Conservation (phyloP, 2,329 filamentous ascomycete genomes). For the Parafenestella ontariensis region DNA sequence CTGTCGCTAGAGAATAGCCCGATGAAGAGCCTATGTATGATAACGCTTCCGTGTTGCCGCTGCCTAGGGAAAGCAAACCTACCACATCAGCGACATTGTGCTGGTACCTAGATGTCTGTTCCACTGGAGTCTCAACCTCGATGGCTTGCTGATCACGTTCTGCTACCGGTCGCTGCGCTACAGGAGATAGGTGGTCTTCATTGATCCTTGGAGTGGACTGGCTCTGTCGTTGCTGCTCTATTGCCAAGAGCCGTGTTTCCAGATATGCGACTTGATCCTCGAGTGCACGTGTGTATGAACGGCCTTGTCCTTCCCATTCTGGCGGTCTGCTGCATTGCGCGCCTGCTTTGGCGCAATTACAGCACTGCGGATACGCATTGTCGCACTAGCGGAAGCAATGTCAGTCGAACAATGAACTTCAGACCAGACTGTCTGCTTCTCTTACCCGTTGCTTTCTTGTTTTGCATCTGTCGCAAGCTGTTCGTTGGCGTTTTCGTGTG, state of each 20-base stretch:
- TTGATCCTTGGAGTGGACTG: neutral
- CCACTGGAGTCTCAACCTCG: neutral
- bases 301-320: constrained; percentile 5
- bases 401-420: neutral
- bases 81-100: constrained; percentile 37
- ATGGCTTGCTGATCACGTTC: neutral
- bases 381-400: constrained; percentile 10
- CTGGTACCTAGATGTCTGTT: neutral
- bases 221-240: constrained; percentile 2
- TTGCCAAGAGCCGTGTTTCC: constrained; percentile 8
- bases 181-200: neutral
- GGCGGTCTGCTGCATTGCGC: constrained; percentile 13
- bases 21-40: constrained; percentile 60
- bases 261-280: constrained; percentile 19
- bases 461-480: constrained; percentile 18
- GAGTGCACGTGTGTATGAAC: constrained; percentile 16
- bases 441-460: constrained; percentile 16
- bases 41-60: constrained; percentile 54
- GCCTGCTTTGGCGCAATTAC: constrained; percentile 14
- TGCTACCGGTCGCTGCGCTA: neutral
- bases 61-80: constrained; percentile 58
- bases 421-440: neutral
- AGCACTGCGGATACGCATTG: constrained; percentile 13
- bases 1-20: constrained; percentile 57
- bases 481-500: constrained; percentile 17